These are phyloP conservation scores for Turritis glabra DNA, from an alignment of 345 rosid species.

Conservation along the genomic window DNA sequence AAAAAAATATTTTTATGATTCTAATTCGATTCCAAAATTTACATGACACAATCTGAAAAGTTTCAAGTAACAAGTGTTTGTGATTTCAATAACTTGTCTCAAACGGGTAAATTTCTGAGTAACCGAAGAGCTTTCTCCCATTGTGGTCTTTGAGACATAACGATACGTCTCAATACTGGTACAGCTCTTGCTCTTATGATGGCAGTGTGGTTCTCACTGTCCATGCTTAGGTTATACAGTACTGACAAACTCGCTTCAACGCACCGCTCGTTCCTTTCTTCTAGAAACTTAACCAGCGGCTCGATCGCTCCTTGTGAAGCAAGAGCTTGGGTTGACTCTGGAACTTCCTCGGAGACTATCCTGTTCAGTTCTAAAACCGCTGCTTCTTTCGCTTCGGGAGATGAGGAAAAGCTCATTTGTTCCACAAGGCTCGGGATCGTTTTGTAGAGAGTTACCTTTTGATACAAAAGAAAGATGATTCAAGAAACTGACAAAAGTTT, in stretches of 20 bases:
- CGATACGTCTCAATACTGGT: conserved; percentile 68
- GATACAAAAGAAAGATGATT: not conserved
- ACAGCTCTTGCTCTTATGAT: conserved; percentile 81
- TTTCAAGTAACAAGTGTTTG: not conserved
- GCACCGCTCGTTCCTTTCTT: conserved; percentile 57
- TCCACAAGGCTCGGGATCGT: conserved; percentile 75
- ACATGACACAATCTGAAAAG: not conserved
- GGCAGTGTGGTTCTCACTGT: conserved; percentile 69
- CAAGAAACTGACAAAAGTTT: not conserved
- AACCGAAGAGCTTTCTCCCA: conserved; percentile 73
- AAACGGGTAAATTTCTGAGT: conserved; percentile 66
- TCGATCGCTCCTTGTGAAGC: conserved; percentile 69
- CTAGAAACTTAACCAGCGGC: conserved; percentile 65
- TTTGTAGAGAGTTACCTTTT: conserved; percentile 48
- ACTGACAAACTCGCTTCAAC: conserved; percentile 70
- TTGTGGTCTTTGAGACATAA: conserved; percentile 63
- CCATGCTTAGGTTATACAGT: conserved; percentile 80
- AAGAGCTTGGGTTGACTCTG: conserved; percentile 56
- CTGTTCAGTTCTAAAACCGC: conserved; percentile 81
- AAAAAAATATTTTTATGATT: not conserved
- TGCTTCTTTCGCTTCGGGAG: conserved; percentile 61
- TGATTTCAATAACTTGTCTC: conserved; percentile 24
- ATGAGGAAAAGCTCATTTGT: conserved; percentile 54
- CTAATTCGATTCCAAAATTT: not conserved
- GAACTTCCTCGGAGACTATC: conserved; percentile 66